Evolutionary conservation across 78 protist species (phyloP).

Genomic region (Dictyostelium intermedium): DNA sequence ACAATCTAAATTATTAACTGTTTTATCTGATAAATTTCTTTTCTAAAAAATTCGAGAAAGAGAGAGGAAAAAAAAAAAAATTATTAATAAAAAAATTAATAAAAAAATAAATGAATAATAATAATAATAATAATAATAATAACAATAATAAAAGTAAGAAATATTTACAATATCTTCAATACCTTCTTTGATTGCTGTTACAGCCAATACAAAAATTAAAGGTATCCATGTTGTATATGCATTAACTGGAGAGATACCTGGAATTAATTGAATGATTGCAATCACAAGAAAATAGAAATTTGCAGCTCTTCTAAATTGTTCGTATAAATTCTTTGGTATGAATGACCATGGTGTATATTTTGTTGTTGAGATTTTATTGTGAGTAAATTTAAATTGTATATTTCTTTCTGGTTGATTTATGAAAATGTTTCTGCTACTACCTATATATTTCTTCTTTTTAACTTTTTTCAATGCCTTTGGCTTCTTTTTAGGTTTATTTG

Average conservation of each 20-base stretch:
- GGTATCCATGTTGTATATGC: constrained; percentile 88
- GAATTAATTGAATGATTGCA: constrained; percentile 82
- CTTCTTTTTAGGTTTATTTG: constrained; percentile 54
- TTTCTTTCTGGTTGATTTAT: constrained; percentile 38
- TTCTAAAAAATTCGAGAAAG: constrained; percentile 23
- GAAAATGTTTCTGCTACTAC: constrained; percentile 25
- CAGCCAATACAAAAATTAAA: constrained; percentile 85
- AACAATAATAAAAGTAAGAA: not conserved
- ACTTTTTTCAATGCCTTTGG: constrained; percentile 54
- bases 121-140: not conserved
- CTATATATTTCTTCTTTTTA: constrained; percentile 64
- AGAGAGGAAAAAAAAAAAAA: too few relatives aligned
- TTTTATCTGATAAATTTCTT: constrained; percentile 71
- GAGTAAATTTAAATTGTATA: constrained; percentile 5
- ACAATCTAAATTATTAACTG: constrained; percentile 44
- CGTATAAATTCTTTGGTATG: constrained; percentile 83
- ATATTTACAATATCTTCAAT: constrained; percentile 89
- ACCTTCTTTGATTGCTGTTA: constrained; percentile 87
- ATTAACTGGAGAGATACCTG: constrained; percentile 83
- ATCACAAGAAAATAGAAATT: constrained; percentile 91
- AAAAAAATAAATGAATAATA: not conserved
- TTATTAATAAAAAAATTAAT: not conserved
- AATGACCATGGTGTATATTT: constrained; percentile 80
- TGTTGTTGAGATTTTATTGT: constrained; percentile 72
- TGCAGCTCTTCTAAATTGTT: constrained; percentile 86